Evolutionary conservation across 75 land plant species (phyloP), one percentile per base, ranked within the genome.

Genomic region (Cupressus sempervirens): DNA sequence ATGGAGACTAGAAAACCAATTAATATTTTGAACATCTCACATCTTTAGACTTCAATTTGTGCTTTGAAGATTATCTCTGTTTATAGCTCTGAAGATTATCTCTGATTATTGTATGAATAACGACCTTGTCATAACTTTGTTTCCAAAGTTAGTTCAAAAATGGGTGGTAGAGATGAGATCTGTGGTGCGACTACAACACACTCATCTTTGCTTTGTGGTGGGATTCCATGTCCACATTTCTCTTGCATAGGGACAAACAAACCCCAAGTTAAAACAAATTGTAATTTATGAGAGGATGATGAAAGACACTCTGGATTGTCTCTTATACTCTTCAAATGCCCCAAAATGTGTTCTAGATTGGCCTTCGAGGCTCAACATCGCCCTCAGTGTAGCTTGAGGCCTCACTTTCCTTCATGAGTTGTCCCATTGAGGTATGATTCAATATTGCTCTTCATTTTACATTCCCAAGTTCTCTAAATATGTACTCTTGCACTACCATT

Each of bases 371-470:
- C 41, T 91, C 41, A 83, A 83, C 79, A 87, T 91, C 50, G 92
- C 91, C 23, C 40, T 85, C 26, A 89, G 87, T 14, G 92, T 87
- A 65, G 91, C 92, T 7, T 87, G 85, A 18, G 92, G 92, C 30
- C 87, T 91, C 16, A 68, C 91, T 6, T 90, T 84, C 76, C 88
- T 91, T 36, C 92, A 91, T 50, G 91, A 89, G 16, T 18, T 83
- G 50, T 2, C 88, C 85, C 3, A 38, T 56, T 15, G 81, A 86
- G 87, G 87, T 86, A 68, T 35, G 20, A 15, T 11, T 23, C 20
- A 18, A 15, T 2, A 20, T 32, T 84, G 14, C 30, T 62, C 13
- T 72, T 23, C n/a, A 8, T 2, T 58, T 83, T 48, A 8, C 10
- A 48, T 48, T 48, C 10, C 50, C 10, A 9, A 48, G 50, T 48